Percentiles rank a stretch among this genome's conserved stretches.
Evolutionary conservation across 192 early-diverging fungal species (phyloP).

Genomic region (Coemansia sp.): DNA sequence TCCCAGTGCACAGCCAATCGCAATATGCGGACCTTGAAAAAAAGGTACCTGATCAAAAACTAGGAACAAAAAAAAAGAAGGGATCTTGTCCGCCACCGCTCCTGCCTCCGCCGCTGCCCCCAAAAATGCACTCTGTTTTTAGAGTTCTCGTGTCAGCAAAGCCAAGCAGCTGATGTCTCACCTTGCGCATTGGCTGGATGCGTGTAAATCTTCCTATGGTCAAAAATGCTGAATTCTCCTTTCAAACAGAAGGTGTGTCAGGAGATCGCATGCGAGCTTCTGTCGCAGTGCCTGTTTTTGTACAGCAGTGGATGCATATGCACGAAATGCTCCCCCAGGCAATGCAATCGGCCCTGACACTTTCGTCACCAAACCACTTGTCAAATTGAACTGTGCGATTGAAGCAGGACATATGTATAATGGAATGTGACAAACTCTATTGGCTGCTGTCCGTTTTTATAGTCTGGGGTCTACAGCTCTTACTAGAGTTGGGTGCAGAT

Average conservation of each 20-base stretch:
- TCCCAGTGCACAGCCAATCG: not conserved
- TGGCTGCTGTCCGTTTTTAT: not conserved
- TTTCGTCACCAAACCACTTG: too few species aligned
- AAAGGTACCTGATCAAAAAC: not conserved
- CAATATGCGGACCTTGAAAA: slow-evolving; percentile 2
- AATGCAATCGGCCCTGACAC: not conserved
- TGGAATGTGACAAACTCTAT: not conserved
- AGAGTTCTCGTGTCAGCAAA: too few species aligned
- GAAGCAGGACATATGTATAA: too few species aligned
- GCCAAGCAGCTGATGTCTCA: not conserved
- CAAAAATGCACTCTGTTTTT: slow-evolving; percentile 1
- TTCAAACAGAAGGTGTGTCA: too few species aligned
- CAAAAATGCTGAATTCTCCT: too few species aligned
- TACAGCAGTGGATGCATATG: too few species aligned
- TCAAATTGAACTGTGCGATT: too few species aligned
- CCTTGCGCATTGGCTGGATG: not conserved
- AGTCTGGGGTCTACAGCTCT: too few species aligned
- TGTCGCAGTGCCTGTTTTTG: too few species aligned
- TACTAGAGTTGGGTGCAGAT: not conserved
- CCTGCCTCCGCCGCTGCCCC: not conserved
- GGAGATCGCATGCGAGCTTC: too few species aligned
- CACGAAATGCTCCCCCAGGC: too few species aligned
- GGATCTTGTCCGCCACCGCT: not conserved
- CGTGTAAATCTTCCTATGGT: not conserved
- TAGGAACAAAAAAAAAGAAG: not conserved